Evolutionary conservation across 768 basidiomycete genomes (phyloP), one percentile per base, ranked within the genome.

Genomic region (Naematelia encephala): DNA sequence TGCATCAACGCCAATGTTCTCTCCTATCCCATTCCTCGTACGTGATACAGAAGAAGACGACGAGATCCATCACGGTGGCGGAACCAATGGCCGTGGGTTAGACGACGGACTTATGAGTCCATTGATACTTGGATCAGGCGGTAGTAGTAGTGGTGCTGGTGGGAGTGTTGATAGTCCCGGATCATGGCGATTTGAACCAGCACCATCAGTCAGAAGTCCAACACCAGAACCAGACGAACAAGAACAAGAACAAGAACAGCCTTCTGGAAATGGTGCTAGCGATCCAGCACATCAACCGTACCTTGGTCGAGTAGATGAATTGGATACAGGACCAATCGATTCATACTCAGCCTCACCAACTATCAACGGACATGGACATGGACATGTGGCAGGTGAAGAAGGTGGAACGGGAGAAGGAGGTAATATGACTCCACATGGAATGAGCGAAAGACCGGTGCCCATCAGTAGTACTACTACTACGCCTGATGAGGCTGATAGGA

Each of bases 11-110:
- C 77, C 77, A 25, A 70, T 77, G 72, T 78, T 77, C 61, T 69
- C 65, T 11, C 75, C 75, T 11, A 77, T 78, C n/a, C 74, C 77
- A 0, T 78, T 78, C 70, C 54, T 78, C 16, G 16, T 48, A n/a
- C 46, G 50, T 22, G 56, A 60, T 19, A 25, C 44, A 2, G 30
- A 23, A 22, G 50, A 45, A 30, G 54, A 34, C 29, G 52, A n/a
- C 21, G 27, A 51, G 2, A 25, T n/a, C 3, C 54, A 56, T 19
- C 29, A 44, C 10, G 34, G 5, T 21, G 46, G 4, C 5, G 43
- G 26, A 2, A 25, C 13, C 42, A 47, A 47, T 27, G 39, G 42
- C 10, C 44, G 55, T 34, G 51, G 42, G 25, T 5, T 45, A 26
- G 58, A 5, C 8, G 66, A 67, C 10, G 67, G 63, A 4, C 29